Conservation (phyloP, 2,329 filamentous ascomycete genomes). For the Ceratocystis albifundus region DNA sequence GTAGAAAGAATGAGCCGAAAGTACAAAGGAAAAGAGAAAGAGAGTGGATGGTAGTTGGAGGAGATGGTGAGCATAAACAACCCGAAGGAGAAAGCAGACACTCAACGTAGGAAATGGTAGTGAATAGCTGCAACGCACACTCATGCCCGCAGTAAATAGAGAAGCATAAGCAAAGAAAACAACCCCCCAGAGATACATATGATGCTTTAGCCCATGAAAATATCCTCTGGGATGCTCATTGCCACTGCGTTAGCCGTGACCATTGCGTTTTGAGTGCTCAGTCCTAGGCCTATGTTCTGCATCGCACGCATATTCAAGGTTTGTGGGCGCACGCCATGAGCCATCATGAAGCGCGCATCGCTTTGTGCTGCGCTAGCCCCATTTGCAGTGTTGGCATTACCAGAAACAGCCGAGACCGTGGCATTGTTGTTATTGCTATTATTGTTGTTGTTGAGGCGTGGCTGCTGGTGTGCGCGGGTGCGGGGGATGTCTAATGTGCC, state of each 20-base stretch:
- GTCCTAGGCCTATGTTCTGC: conserved; percentile 34
- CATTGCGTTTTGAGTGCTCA: conserved; percentile 32
- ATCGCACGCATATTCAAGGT: conserved; percentile 36
- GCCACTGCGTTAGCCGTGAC: conserved; percentile 37
- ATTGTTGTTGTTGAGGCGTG: conserved; percentile 7
- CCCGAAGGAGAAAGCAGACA: neutral
- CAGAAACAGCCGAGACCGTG: neutral
- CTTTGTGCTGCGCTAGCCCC: neutral
- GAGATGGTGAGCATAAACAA: neutral
- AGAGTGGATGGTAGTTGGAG: neutral
- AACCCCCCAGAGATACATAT: neutral
- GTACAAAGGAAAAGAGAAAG: conserved; percentile 11
- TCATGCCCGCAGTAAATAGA: neutral
- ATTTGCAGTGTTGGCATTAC: neutral
- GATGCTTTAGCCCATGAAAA: conserved; percentile 40
- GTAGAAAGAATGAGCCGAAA: neutral
- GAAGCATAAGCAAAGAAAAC: neutral
- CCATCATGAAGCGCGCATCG: conserved; percentile 18
- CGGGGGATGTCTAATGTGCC: conserved; percentile 36
- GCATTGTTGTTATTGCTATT: neutral
- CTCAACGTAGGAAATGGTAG: neutral
- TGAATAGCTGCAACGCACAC: neutral
- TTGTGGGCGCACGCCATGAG: conserved; percentile 4
- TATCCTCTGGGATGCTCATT: conserved; percentile 35
- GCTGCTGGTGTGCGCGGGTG: conserved; percentile 28